Evolutionary conservation across 148 eudicot genomes (phyloP), one percentile per base, ranked within the genome.

Genomic region (Gaultheria prostrata): DNA sequence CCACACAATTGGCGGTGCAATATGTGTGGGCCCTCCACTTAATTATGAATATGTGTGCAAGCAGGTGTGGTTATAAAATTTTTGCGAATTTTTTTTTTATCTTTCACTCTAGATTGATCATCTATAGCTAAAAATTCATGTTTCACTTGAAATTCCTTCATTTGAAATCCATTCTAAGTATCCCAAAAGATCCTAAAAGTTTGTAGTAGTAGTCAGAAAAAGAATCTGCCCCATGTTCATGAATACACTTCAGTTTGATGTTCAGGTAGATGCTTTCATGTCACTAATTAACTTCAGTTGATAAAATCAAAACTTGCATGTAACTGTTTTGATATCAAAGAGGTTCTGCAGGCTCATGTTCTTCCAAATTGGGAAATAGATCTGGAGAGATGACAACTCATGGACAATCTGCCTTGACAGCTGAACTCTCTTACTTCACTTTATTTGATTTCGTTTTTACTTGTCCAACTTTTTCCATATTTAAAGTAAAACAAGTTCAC

Each of bases 261-360:
- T 30, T 28, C 35, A 67, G 72, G 8, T 26, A 12, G 35, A 67
- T 67, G 72, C 72, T 14, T 67, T 67, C 39, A 30, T 13, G 72
- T 67, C 72, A 67, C 72, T 67, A 13, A 14, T 13, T 67, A 13
- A 67, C 72, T 67, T 1, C 72, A 67, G 72, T 67, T 67, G 72
- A 67, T 67, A 13, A 67, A 67, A 30, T 67, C 72, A 67, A 67
- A 67, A 30, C 35, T 67, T 67, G 18, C 72, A 67, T 67, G 72
- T 0, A 1, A 3, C 3, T 67, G 72, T 67, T 30, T 30, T 30
- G 18, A 67, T 28, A 28, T 67, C 72, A 35, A 14, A 67, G 26
- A 28, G 33, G 18, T 13, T 67, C 20, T 30, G 35, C 39, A 67
- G 72, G 13, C 32, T 13, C 33, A 28, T 67, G 72, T 67, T 30